These are phyloP conservation scores for Wickerhamomyces ciferrii DNA, from an alignment of 805 yeast genomes.

Conservation along the genomic window DNA sequence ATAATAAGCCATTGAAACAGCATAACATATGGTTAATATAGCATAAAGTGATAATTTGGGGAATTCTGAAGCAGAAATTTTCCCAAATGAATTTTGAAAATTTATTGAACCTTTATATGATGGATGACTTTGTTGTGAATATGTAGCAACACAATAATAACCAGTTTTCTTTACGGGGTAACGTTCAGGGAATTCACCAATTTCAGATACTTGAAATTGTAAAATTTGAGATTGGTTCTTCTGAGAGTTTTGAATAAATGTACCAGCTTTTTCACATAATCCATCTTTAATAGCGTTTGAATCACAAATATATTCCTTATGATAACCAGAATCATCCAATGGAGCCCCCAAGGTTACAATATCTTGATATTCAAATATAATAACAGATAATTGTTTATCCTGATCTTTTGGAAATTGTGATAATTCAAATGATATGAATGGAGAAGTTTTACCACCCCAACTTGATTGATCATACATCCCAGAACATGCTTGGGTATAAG, in stretches of 20 bases:
- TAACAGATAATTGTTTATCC: slow-evolving; percentile 48
- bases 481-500: slow-evolving; percentile 65
- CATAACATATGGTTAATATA: slow-evolving; percentile 75
- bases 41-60: slow-evolving; percentile 91
- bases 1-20: slow-evolving; percentile 75
- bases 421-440: slow-evolving; percentile 50
- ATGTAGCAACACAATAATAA: slow-evolving; percentile 85
- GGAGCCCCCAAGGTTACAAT: slow-evolving; percentile 57
- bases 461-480: slow-evolving; percentile 87
- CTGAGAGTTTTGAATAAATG: slow-evolving; percentile 51
- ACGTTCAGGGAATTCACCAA: slow-evolving; percentile 55
- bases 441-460: slow-evolving; percentile 77
- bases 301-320: slow-evolving; percentile 68
- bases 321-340: slow-evolving; percentile 34
- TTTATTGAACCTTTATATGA: slow-evolving; percentile 61
- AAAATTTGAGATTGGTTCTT: slow-evolving; percentile 47
- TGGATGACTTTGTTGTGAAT: slow-evolving; percentile 29
- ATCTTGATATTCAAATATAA: slow-evolving; percentile 83
- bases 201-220: slow-evolving; percentile 47
- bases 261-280: slow-evolving; percentile 57
- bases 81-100: slow-evolving; percentile 90
- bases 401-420: slow-evolving; percentile 25
- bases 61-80: slow-evolving; percentile 82
- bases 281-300: slow-evolving; percentile 50
- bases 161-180: slow-evolving; percentile 76